Evolutionary conservation across 1,139 yeast species (phyloP).

Genomic region (Pichia norvegensis): DNA sequence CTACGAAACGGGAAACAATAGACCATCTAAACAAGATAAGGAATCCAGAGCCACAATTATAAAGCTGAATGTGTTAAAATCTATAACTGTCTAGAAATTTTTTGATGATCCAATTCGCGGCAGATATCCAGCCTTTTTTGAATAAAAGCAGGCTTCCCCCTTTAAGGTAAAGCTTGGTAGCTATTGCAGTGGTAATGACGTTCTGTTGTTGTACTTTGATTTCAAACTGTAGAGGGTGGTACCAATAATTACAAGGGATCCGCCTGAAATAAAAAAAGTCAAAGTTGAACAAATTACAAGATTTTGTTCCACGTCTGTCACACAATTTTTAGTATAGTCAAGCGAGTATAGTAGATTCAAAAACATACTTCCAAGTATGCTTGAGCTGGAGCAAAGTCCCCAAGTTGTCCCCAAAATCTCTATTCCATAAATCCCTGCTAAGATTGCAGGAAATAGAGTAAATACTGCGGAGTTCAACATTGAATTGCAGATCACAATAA

Average conservation of each 20-base stretch:
- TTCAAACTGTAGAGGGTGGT: conserved; percentile 17
- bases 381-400: conserved; percentile 27
- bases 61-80: no score
- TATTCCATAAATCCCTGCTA: conserved; percentile 28
- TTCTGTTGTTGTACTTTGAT: conserved; percentile 12
- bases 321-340: conserved; percentile 24
- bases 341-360: conserved; percentile 24
- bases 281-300: conserved; percentile 27
- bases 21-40: no score
- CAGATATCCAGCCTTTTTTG: background rate
- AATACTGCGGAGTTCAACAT: conserved; percentile 27
- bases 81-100: no score
- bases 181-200: background rate
- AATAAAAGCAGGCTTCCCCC: no score
- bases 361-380: conserved; percentile 25
- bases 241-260: conserved; percentile 19
- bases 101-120: background rate
- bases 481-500: conserved; percentile 24
- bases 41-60: no score
- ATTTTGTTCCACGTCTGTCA: conserved; percentile 9
- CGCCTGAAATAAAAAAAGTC: conserved; percentile 26
- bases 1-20: no score
- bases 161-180: no score
- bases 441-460: conserved; percentile 28
- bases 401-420: conserved; percentile 29